Evolutionary conservation across 176 grass and related monocot species (phyloP).

Genomic region (Chrysopogon serrulatus): DNA sequence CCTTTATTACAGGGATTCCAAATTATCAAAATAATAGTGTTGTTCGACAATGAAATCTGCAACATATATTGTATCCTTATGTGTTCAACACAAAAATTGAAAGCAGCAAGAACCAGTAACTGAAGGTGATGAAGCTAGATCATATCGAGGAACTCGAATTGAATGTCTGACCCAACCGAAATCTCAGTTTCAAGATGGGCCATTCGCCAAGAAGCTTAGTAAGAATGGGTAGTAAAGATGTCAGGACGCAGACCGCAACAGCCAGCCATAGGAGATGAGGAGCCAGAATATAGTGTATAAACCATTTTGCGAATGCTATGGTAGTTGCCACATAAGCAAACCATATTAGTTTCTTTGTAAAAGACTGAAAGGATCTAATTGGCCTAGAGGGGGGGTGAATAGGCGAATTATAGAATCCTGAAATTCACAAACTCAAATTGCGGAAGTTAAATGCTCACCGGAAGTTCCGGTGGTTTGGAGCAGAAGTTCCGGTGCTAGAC

Average conservation of each 20-base stretch:
- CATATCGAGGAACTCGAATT: neutral
- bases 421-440: no score
- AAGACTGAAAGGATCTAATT: no score
- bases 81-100: neutral
- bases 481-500: no score
- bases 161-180: neutral
- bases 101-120: neutral
- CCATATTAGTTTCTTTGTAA: no score
- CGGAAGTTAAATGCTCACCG: no score
- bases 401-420: no score
- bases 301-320: no score
- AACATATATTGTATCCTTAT: neutral
- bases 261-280: neutral
- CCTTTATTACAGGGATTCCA: neutral
- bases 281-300: no score
- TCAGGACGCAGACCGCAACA: neutral
- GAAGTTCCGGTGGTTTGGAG: no score
- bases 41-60: no score
- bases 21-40: neutral
- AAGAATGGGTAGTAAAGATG: neutral
- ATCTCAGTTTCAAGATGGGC: neutral
- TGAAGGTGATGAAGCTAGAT: neutral
- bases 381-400: no score
- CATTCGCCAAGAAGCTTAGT: constrained; percentile 4
- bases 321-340: no score